A percentile compares a stretch with the other conserved stretches of the same genome.
Evolutionary conservation across 75 land plant species (phyloP).

Genomic region (Selaginella tamariscina): DNA sequence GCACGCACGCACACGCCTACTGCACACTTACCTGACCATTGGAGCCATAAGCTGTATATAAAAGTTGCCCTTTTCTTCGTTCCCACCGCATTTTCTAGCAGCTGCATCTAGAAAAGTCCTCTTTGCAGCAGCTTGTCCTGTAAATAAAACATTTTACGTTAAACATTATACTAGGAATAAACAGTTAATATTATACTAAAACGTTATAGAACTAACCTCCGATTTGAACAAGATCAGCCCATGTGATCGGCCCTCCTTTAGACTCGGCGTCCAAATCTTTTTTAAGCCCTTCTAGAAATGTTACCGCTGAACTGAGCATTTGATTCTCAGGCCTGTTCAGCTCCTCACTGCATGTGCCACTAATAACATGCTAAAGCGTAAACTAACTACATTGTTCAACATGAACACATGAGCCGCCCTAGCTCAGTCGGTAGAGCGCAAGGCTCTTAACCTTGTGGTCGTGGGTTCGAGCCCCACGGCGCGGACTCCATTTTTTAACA

Average conservation of each 20-base stretch:
- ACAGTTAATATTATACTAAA: no score
- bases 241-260: conserved; percentile 82
- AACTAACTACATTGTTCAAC: no score
- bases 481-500: no score
- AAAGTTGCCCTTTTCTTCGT: conserved; percentile 67
- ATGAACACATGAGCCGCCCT: no score
- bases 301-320: conserved; percentile 56
- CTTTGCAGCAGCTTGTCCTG: conserved; percentile 80
- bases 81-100: conserved; percentile 86
- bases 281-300: conserved; percentile 55
- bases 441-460: conserved; percentile 15
- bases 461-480: conserved; percentile 14
- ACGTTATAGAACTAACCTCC: conserved; percentile 40
- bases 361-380: no score
- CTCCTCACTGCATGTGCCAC: conserved; percentile 89
- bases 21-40: conserved; percentile 83
- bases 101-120: conserved; percentile 72
- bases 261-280: conserved; percentile 75
- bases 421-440: no score
- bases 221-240: conserved; percentile 73
- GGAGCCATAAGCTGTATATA: conserved; percentile 90
- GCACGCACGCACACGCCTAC: no score
- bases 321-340: conserved; percentile 80
- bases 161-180: neutral
- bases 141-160: conserved; percentile 5